Evolutionary conservation across 2,329 filamentous ascomycete species (phyloP).

Genomic region (Pseudogymnoascus sp.): DNA sequence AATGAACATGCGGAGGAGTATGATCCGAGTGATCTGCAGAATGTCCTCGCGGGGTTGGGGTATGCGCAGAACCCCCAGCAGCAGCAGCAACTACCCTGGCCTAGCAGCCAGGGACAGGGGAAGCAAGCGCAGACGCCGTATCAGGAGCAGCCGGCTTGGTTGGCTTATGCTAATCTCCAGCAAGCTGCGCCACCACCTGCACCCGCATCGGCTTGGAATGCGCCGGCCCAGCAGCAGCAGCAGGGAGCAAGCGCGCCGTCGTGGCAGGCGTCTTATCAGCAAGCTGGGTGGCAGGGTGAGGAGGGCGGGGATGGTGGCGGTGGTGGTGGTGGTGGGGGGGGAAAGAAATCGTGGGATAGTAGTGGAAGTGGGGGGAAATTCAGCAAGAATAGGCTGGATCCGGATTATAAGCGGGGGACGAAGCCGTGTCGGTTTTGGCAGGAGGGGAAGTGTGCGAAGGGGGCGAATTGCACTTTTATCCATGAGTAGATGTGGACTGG

Average conservation of each 20-base stretch:
- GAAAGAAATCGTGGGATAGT: background rate
- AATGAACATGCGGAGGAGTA: background rate
- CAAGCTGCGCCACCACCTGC: background rate
- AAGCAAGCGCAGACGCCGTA: background rate
- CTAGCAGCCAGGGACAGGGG: too few relatives aligned
- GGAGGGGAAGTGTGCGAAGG: constrained; percentile 64
- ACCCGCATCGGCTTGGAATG: too few relatives aligned
- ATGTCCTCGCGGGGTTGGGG: background rate
- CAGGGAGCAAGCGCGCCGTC: background rate
- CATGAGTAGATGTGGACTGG: constrained; percentile 41
- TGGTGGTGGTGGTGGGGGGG: background rate
- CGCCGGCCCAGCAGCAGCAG: background rate
- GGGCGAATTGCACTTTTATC: constrained; percentile 66
- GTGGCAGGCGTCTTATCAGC: background rate
- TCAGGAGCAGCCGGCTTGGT: background rate
- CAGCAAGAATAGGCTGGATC: constrained; percentile 36
- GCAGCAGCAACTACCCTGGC: too few relatives aligned
- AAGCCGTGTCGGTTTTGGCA: constrained; percentile 64
- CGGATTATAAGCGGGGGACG: constrained; percentile 46
- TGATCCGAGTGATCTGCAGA: background rate
- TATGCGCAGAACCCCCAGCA: background rate
- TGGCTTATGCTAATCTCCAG: background rate
- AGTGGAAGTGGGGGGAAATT: background rate
- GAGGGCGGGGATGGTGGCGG: background rate
- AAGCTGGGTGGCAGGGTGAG: background rate